phyloP scores from a whole-genome alignment of 2,329 filamentous ascomycete genomes.

The Pyrenophora seminiperda region DNA sequence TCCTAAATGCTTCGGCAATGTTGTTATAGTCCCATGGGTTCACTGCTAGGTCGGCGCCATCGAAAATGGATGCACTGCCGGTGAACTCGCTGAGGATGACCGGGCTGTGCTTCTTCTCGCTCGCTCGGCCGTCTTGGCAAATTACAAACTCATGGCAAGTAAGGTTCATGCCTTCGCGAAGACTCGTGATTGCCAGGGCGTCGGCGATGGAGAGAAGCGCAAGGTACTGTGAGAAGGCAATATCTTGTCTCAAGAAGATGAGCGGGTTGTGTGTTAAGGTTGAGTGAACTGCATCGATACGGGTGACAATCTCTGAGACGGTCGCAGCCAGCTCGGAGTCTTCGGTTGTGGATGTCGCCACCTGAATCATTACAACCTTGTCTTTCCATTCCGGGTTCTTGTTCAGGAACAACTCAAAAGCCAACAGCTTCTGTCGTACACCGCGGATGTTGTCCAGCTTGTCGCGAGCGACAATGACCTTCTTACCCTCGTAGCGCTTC shows the following conservation, averaged over 20 bases:
- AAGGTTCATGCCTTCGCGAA: slow-evolving; percentile 96
- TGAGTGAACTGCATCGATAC: slow-evolving; percentile 89
- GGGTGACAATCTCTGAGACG: slow-evolving; percentile 90
- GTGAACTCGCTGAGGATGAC: slow-evolving; percentile 95
- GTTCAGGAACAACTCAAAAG: slow-evolving; percentile 92
- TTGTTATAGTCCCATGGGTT: slow-evolving; percentile 96
- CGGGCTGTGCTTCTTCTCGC: slow-evolving; percentile 79
- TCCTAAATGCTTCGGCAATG: slow-evolving; percentile 83
- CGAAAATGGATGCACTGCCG: slow-evolving; percentile 85
- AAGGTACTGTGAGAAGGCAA: slow-evolving; percentile 91
- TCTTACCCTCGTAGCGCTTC: slow-evolving; percentile 85
- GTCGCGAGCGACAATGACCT: slow-evolving; percentile 88
- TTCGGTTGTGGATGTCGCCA: slow-evolving; percentile 87
- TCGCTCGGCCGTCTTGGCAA: slow-evolving; percentile 81
- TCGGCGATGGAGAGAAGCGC: slow-evolving; percentile 88
- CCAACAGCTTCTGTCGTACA: slow-evolving; percentile 88
- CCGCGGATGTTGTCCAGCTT: slow-evolving; percentile 93
- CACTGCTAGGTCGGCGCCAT: slow-evolving; percentile 77
- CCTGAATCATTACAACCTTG: slow-evolving; percentile 87
- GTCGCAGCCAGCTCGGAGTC: slow-evolving; percentile 85
- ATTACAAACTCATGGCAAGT: slow-evolving; percentile 93
- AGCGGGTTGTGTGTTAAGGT: slow-evolving; percentile 91
- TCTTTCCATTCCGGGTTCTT: slow-evolving; percentile 90
- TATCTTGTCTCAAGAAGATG: slow-evolving; percentile 93
- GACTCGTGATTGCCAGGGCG: slow-evolving; percentile 89